A percentile compares a stretch with the other conserved stretches of the same genome.
phyloP scores from a whole-genome alignment of 108 stramenopile genomes.

The Mediolabrus comicus region DNA sequence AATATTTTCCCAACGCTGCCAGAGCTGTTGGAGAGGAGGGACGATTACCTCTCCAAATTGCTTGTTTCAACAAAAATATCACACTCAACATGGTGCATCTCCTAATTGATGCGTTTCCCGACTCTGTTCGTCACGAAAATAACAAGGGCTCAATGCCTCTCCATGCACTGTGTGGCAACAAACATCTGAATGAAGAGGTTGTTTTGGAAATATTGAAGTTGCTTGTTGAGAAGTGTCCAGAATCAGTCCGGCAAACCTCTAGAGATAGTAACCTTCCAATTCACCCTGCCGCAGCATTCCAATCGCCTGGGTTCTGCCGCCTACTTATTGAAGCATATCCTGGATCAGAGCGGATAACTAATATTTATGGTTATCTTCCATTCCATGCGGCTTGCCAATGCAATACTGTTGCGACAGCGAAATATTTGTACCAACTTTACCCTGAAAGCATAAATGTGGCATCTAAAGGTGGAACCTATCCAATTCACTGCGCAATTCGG shows the following conservation, averaged over 20 bases:
- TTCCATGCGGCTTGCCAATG: not conserved
- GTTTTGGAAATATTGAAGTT: too few species aligned
- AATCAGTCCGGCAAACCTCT: not conserved
- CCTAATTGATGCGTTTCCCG: too few species aligned
- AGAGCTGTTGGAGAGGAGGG: not conserved
- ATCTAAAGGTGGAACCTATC: not conserved
- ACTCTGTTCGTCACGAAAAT: too few species aligned
- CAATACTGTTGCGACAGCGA: too few species aligned
- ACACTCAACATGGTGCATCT: too few species aligned
- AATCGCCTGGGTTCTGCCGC: not conserved
- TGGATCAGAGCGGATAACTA: too few species aligned
- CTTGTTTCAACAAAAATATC: too few species aligned
- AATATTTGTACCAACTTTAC: too few species aligned
- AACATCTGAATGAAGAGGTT: too few species aligned
- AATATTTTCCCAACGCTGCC: not conserved
- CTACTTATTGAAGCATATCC: too few species aligned
- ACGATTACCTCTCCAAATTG: not conserved
- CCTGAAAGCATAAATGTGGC: not conserved
- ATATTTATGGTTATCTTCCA: not conserved
- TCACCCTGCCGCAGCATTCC: not conserved
- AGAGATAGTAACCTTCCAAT: too few species aligned
- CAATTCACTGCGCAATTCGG: too few species aligned
- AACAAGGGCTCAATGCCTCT: not conserved
- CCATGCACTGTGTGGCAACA: not conserved
- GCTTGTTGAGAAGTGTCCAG: not conserved